Evolutionary conservation across 2,329 filamentous ascomycete species (phyloP).

Genomic region (Aspergillus sp.): DNA sequence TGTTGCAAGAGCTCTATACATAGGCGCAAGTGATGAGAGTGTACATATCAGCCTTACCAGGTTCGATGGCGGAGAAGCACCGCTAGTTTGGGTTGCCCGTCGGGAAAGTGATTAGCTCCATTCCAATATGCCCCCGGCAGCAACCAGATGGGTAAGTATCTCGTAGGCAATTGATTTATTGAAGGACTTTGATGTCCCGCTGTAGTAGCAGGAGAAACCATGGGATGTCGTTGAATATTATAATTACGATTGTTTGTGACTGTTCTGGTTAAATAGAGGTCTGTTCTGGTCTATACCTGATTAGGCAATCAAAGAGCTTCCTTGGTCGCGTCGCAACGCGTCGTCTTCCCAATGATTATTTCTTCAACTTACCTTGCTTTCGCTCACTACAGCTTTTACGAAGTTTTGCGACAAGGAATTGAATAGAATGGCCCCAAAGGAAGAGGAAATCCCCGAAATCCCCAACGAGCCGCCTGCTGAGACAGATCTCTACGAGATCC

Average conservation of each 20-base stretch:
- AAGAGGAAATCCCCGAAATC: constrained; percentile 6
- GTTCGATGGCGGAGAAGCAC: background rate
- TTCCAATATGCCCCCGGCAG: no score
- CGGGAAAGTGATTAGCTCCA: background rate
- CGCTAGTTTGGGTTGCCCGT: background rate
- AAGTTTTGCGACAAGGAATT: background rate
- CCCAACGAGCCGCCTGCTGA: constrained; percentile 22
- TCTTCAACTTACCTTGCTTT: background rate
- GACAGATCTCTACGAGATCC: constrained; percentile 70
- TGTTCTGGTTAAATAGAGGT: background rate
- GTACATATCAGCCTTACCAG: no score
- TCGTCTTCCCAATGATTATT: background rate
- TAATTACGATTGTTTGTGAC: no score
- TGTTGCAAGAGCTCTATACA: background rate
- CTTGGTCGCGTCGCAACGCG: constrained; percentile 26
- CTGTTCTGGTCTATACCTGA: constrained; percentile 16
- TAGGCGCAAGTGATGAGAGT: background rate
- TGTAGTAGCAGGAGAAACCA: no score
- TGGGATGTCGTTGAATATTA: no score
- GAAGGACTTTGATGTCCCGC: no score
- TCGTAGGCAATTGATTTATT: no score
- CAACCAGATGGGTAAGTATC: no score
- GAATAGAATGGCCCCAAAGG: constrained; percentile 7
- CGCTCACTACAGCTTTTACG: background rate
- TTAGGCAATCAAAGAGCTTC: constrained; percentile 26